A percentile compares a stretch with the other conserved stretches of the same genome.
phyloP scores from a whole-genome alignment of 352 stramenopile genomes.

The Globisporangium apiculatum region DNA sequence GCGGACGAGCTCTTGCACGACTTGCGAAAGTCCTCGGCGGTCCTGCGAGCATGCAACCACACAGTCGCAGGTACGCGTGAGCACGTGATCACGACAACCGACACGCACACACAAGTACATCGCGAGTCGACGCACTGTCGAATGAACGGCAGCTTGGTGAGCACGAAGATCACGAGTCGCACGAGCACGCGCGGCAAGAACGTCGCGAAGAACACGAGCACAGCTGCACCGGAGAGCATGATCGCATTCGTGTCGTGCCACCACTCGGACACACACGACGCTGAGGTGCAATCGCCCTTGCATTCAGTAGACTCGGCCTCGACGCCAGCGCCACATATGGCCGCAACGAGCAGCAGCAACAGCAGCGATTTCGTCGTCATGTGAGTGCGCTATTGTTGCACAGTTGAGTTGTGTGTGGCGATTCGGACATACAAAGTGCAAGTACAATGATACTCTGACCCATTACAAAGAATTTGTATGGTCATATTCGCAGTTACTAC shows the following conservation, averaged over 20 bases:
- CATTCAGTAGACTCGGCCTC: slow-evolving; percentile 9
- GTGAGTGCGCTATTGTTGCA: background rate
- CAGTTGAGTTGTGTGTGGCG: background rate
- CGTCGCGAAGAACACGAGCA: slow-evolving; percentile 83
- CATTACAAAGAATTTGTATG: no score
- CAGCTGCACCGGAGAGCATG: slow-evolving; percentile 46
- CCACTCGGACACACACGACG: slow-evolving; percentile 50
- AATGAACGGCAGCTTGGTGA: slow-evolving; percentile 83
- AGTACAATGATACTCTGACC: no score
- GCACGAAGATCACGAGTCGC: slow-evolving; percentile 77
- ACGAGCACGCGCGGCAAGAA: slow-evolving; percentile 83
- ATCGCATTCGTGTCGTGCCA: slow-evolving; percentile 34
- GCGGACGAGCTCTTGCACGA: slow-evolving; percentile 74
- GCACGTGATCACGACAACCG: background rate
- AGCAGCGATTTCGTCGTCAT: background rate
- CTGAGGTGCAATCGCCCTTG: slow-evolving; percentile 29
- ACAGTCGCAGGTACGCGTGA: background rate
- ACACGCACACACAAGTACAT: background rate
- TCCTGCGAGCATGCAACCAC: slow-evolving; percentile 21
- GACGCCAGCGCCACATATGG: no score
- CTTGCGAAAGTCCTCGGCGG: slow-evolving; percentile 74
- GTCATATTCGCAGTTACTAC: no score
- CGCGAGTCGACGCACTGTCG: slow-evolving; percentile 43
- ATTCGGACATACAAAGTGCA: no score
- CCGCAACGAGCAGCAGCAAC: background rate